Evolutionary conservation across 2,329 filamentous ascomycete genomes (phyloP), one percentile per base, ranked within the genome.

Genomic region (Trichoderma asperellum): DNA sequence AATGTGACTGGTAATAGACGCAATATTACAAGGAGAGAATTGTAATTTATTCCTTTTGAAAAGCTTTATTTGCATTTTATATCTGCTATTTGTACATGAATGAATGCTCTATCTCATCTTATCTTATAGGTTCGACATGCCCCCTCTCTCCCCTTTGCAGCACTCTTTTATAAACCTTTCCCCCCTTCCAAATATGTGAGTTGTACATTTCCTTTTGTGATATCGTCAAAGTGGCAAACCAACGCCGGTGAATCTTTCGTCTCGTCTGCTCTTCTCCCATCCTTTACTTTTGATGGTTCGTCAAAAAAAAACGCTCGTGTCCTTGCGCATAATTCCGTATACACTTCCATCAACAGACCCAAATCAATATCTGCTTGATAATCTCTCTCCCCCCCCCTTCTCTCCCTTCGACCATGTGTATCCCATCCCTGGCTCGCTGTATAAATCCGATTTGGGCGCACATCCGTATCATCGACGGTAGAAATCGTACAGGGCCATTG

Each of bases 201-300:
- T 65, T 69, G 61, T 69, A 65, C 53, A 60, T 57, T 27, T 57
- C 12, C 29, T 40, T 64, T 53, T 49, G 18, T 35, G 32, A 69
- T 60, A 58, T 65, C 37, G 40, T 37, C 57, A 40, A 43, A 43
- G 24, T 59, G 21, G 35, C 57, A 59, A 59, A 27, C 40, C 27
- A 49, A 66, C 53, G 63, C 53, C 63, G 12, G 7, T 49, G 4
- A 57, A 35, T 21, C 35, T 47, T 29, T 27, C 12, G 11, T 11
- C 32, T 16, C 34, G 1, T 61, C 24, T 43, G 24, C 24, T 59
- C 5, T 52, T 43, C 11, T 56, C 21, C 32, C 34, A 7, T 16
- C 29, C 55, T 40, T 52, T 14, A 24, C 35, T 29, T 27, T 18
- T 16, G 14, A 18, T 40, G 16, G 18, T 59, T 63, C 59, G 34